Conservation (phyloP, 257 asterid species). For the Thymus quinquecostatus region DNA sequence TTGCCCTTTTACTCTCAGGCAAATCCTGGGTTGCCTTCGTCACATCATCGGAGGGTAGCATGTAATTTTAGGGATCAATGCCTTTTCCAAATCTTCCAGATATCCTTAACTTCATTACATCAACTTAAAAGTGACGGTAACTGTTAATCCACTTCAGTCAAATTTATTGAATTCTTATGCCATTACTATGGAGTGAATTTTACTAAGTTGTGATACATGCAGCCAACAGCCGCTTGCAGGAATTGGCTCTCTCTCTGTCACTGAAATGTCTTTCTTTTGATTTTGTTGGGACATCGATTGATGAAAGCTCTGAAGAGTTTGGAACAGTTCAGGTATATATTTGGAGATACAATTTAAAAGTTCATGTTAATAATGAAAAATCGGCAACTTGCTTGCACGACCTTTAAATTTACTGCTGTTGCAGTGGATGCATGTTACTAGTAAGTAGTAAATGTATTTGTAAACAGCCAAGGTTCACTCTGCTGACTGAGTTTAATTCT, state of each 20-base stretch:
- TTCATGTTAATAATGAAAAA: constrained; percentile 10
- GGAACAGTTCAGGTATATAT: constrained; percentile 87
- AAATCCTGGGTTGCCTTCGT: constrained; percentile 87
- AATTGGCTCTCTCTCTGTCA: constrained; percentile 82
- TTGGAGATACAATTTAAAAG: constrained; percentile 18
- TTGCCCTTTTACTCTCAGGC: constrained; percentile 55
- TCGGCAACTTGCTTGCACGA: not conserved
- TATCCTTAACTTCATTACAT: constrained; percentile 83
- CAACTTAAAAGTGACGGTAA: constrained; percentile 93
- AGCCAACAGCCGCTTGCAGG: constrained; percentile 78
- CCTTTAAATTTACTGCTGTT: constrained; percentile 15
- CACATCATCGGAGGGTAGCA: constrained; percentile 97
- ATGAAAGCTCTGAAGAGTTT: constrained; percentile 97
- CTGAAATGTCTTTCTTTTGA: constrained; percentile 92
- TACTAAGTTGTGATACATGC: constrained; percentile 42
- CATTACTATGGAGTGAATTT: constrained; percentile 27
- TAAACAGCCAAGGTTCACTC: constrained; percentile 15
- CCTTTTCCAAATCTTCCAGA: constrained; percentile 88
- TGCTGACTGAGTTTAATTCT: constrained; percentile 31
- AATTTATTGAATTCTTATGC: constrained; percentile 18
- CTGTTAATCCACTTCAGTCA: constrained; percentile 19
- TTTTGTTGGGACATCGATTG: constrained; percentile 93
- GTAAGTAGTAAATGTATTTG: not conserved
- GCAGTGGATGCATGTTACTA: constrained; percentile 8
- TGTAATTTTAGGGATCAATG: constrained; percentile 88